Evolutionary conservation across 2,329 filamentous ascomycete genomes (phyloP).

Genomic region (Dactylonectria estremocensis): DNA sequence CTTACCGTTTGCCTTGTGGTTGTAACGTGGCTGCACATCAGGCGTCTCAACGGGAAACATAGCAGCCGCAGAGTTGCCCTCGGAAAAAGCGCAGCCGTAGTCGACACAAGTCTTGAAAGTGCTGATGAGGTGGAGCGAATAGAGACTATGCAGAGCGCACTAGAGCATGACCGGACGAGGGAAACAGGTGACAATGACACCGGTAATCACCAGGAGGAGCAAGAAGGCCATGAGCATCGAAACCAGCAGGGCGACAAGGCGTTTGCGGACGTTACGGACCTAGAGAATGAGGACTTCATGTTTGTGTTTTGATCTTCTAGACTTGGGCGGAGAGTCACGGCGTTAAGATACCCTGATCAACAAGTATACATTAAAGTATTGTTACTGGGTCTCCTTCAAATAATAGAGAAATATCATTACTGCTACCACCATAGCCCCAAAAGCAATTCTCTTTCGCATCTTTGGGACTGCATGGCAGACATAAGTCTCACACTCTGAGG

Average conservation of each 20-base stretch:
- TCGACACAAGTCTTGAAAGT: slow-evolving; percentile 73
- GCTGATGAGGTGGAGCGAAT: slow-evolving; percentile 59
- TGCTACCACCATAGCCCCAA: no score
- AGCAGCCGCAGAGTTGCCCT: slow-evolving; percentile 67
- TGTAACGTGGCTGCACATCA: slow-evolving; percentile 62
- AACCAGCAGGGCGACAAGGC: slow-evolving; percentile 44
- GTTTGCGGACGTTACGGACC: slow-evolving; percentile 69
- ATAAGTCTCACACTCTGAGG: no score
- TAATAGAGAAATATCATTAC: background rate
- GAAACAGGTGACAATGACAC: slow-evolving; percentile 29
- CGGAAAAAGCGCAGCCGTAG: slow-evolving; percentile 71
- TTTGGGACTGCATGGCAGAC: no score
- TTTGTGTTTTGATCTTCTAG: slow-evolving; percentile 62
- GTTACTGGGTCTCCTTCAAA: background rate
- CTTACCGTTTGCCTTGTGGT: slow-evolving; percentile 68
- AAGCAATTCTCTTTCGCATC: no score
- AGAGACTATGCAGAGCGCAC: slow-evolving; percentile 47
- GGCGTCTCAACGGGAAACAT: slow-evolving; percentile 69
- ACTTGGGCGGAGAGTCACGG: background rate
- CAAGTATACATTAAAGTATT: background rate
- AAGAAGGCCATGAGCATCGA: slow-evolving; percentile 25
- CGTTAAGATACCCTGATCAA: slow-evolving; percentile 16
- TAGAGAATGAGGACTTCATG: slow-evolving; percentile 75
- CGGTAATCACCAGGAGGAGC: slow-evolving; percentile 19
- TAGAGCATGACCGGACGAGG: slow-evolving; percentile 30